These are phyloP conservation scores for Pseudogymnoascus sp. DNA, from an alignment of 2,329 filamentous ascomycete genomes.

Conservation along the genomic window DNA sequence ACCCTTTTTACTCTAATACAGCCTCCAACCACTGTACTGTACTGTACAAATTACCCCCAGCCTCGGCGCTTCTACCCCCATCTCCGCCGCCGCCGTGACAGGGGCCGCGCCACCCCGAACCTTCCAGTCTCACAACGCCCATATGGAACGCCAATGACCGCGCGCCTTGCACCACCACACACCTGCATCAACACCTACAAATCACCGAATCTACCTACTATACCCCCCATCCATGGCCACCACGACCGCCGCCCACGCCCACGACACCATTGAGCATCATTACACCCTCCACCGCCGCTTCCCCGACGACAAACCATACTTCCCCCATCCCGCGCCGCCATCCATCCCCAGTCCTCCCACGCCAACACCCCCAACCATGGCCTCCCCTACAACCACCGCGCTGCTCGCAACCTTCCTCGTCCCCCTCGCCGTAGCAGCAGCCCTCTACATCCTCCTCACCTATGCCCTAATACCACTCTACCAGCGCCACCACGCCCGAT, in stretches of 20 bases:
- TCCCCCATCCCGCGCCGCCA: background rate
- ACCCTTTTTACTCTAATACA: background rate
- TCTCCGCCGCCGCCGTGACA: background rate
- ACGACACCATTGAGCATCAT: background rate
- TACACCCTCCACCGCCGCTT: background rate
- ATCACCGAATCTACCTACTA: background rate
- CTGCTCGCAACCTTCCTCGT: slow-evolving; percentile 47
- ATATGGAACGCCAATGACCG: background rate
- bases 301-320: background rate
- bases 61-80: background rate
- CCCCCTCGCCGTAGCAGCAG: slow-evolving; percentile 61
- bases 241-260: background rate
- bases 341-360: slow-evolving; percentile 25
- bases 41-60: background rate
- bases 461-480: slow-evolving; percentile 61
- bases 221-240: background rate
- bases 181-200: background rate
- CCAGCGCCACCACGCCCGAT: slow-evolving; percentile 61
- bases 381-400: slow-evolving; percentile 14
- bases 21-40: background rate
- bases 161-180: background rate
- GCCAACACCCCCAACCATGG: slow-evolving; percentile 21
- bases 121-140: background rate
- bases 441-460: slow-evolving; percentile 58
- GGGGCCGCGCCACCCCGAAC: background rate